Conservation (phyloP, 345 rosid species). For the Adansonia digitata region DNA sequence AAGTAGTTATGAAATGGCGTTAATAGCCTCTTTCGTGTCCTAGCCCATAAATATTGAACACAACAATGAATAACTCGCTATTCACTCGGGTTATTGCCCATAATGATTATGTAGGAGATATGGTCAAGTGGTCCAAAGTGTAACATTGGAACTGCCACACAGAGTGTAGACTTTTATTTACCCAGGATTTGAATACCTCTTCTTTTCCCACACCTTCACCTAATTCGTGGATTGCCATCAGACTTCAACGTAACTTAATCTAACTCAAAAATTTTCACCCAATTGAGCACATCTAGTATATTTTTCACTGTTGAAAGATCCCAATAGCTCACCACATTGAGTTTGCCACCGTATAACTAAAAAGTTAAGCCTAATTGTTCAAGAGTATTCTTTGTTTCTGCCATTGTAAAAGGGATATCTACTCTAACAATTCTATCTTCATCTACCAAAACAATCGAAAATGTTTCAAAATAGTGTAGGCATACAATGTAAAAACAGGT, state of each 20-base stretch:
- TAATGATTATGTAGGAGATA: background rate
- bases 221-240: background rate
- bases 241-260: background rate
- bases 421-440: background rate
- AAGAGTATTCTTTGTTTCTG: background rate
- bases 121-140: background rate
- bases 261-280: background rate
- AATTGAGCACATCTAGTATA: background rate
- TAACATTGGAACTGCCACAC: background rate
- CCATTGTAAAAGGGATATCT: background rate
- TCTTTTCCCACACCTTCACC: background rate
- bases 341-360: background rate
- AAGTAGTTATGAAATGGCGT: background rate
- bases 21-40: background rate
- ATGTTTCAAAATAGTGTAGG: background rate
- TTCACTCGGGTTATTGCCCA: too few relatives aligned
- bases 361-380: background rate
- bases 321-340: background rate
- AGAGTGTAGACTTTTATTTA: background rate
- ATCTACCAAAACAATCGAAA: background rate
- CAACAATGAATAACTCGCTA: too few relatives aligned
- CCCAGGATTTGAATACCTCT: background rate
- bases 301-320: background rate
- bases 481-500: background rate
- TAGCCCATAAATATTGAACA: too few relatives aligned